Evolutionary conservation across 1,139 yeast species (phyloP).

Genomic region (Saccharomyces hybrid): DNA sequence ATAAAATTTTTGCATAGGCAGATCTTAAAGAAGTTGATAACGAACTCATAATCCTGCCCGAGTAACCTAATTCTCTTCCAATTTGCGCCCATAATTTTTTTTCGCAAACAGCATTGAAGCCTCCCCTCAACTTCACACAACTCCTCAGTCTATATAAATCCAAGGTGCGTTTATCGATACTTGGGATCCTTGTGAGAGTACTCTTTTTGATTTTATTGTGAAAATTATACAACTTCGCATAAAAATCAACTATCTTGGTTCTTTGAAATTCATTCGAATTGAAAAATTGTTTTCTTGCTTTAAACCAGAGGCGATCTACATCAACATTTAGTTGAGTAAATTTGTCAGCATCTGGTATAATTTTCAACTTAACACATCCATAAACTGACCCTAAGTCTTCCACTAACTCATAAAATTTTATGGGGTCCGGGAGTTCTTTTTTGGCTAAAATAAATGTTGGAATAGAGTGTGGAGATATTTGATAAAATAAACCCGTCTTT

Average conservation of each 20-base stretch:
- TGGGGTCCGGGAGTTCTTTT: conserved; percentile 44
- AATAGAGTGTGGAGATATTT: conserved; percentile 16
- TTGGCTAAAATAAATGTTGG: conserved; percentile 45
- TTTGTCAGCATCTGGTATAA: conserved; percentile 1
- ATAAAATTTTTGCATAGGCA: conserved; percentile 40
- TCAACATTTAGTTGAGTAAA: conserved; percentile 37
- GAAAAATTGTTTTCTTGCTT: conserved; percentile 47
- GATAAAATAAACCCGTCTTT: conserved; percentile 15
- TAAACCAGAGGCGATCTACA: conserved; percentile 50
- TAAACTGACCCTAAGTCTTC: conserved; percentile 41
- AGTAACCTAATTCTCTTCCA: conserved; percentile 71
- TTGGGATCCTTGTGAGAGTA: conserved; percentile 37
- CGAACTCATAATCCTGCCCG: conserved; percentile 63
- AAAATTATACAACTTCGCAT: conserved; percentile 31
- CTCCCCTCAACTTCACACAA: conserved; percentile 51
- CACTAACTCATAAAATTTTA: conserved; percentile 44
- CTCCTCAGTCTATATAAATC: conserved; percentile 48
- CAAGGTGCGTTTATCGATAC: conserved; percentile 49
- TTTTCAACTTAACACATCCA: conserved; percentile 65
- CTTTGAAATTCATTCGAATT: conserved; percentile 34
- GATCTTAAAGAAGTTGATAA: conserved; percentile 60
- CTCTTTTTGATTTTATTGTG: conserved; percentile 23
- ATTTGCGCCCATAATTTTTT: conserved; percentile 57
- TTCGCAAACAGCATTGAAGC: conserved; percentile 47
- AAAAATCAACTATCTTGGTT: conserved; percentile 32